phyloP scores from a whole-genome alignment of 306 rosid species.

The Vigna unguiculata region DNA sequence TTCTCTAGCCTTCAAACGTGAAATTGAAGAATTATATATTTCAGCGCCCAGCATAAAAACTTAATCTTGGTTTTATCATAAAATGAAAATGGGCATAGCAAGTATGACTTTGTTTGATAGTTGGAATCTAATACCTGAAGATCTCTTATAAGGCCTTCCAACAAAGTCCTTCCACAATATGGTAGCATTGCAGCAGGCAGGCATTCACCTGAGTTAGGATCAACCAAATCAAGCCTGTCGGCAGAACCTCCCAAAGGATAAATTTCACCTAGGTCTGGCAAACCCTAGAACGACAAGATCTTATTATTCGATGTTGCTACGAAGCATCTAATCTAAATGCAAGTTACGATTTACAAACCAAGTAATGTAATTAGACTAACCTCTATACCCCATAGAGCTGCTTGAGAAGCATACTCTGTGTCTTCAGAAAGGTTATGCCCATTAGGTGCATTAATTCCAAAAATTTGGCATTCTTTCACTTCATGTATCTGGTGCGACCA shows the following conservation, averaged over 20 bases:
- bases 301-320: conserved; percentile 50
- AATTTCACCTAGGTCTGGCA: conserved; percentile 96
- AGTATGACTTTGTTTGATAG: conserved; percentile 35
- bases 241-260: conserved; percentile 99
- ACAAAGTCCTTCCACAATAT: conserved; percentile 92
- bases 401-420: conserved; percentile 89
- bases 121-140: conserved; percentile 81
- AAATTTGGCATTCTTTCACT: conserved; percentile 63
- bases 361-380: conserved; percentile 55
- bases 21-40: conserved; percentile 42
- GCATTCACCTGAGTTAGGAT: conserved; percentile 86
- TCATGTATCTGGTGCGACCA: conserved; percentile 59
- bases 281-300: conserved; percentile 78
- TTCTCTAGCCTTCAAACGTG: conserved; percentile 85
- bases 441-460: conserved; percentile 77
- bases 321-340: conserved; percentile 21
- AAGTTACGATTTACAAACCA: conserved; percentile 4
- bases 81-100: conserved; percentile 36
- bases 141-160: conserved; percentile 97
- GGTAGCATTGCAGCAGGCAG: conserved; percentile 99
- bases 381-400: conserved; percentile 99
- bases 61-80: conserved; percentile 31
- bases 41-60: conserved; percentile 14
- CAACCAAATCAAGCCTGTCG: conserved; percentile 93
- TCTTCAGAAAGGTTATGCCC: conserved; percentile 81